Evolutionary conservation across 192 early-diverging fungal species (phyloP).

Genomic region (Kappamyces sp.): DNA sequence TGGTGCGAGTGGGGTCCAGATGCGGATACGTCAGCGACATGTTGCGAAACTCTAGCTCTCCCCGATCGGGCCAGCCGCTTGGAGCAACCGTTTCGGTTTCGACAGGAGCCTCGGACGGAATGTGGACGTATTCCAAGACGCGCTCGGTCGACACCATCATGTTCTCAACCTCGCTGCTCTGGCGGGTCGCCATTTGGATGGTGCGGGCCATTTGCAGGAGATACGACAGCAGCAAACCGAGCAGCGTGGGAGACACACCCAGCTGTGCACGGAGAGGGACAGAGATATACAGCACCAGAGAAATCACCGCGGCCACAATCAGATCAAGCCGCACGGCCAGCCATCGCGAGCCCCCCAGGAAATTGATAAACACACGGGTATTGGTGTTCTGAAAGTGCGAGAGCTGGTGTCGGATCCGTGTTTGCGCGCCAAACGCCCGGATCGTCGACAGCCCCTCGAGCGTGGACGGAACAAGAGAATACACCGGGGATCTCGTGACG

Average conservation of each 20-base stretch:
- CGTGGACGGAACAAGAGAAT: constrained; percentile 64
- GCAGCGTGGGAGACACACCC: constrained; percentile 52
- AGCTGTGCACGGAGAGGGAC: constrained; percentile 16
- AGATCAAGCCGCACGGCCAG: neutral
- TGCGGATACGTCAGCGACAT: constrained; percentile 46
- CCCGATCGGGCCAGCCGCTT: constrained; percentile 19
- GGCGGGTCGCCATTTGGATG: neutral
- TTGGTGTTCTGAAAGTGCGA: neutral
- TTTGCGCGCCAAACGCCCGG: constrained; percentile 63
- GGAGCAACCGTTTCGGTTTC: constrained; percentile 12
- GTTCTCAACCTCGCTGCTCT: constrained; percentile 25
- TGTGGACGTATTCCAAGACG: constrained; percentile 31
- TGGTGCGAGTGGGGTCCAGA: neutral
- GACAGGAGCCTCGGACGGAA: constrained; percentile 22
- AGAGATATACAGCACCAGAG: constrained; percentile 13
- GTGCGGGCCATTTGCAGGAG: constrained; percentile 45
- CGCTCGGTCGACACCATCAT: constrained; percentile 29
- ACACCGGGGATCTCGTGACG: constrained; percentile 61
- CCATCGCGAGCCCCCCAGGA: neutral
- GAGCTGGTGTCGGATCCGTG: neutral
- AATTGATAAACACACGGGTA: neutral
- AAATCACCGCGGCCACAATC: constrained; percentile 33
- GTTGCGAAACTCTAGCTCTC: constrained; percentile 38
- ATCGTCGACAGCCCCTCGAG: constrained; percentile 68
- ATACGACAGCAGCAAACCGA: constrained; percentile 77